Evolutionary conservation across 2,329 filamentous ascomycete species (phyloP).

Genomic region (Pseudocercospora fuligena): DNA sequence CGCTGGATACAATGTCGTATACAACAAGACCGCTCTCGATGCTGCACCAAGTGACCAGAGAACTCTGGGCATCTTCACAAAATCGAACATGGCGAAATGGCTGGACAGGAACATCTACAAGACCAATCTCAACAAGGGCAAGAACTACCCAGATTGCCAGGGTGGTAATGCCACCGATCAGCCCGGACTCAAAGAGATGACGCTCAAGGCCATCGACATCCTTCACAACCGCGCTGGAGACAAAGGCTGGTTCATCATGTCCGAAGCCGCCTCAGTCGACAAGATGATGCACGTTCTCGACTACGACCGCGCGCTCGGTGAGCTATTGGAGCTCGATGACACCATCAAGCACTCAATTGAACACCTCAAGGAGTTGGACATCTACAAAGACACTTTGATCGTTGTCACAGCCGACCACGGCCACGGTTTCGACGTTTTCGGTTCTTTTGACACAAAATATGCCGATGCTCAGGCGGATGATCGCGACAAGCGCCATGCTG

Average conservation of each 20-base stretch:
- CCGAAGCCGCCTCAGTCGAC: constrained; percentile 82
- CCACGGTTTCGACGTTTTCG: constrained; percentile 87
- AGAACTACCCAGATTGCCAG: constrained; percentile 71
- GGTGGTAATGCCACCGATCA: constrained; percentile 70
- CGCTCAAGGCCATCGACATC: constrained; percentile 63
- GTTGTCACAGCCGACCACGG: constrained; percentile 87
- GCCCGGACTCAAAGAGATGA: constrained; percentile 87
- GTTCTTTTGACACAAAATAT: constrained; percentile 80
- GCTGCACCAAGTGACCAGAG: constrained; percentile 62
- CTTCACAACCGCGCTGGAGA: constrained; percentile 57
- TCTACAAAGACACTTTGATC: constrained; percentile 76
- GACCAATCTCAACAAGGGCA: constrained; percentile 67
- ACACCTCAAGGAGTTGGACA: constrained; percentile 68
- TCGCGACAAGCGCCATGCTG: constrained; percentile 74
- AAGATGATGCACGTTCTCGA: constrained; percentile 89
- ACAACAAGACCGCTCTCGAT: constrained; percentile 74
- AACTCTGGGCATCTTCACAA: constrained; percentile 78
- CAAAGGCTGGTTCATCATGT: constrained; percentile 86
- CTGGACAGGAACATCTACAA: constrained; percentile 82
- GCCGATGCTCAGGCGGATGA: constrained; percentile 67
- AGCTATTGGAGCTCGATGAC: constrained; percentile 84
- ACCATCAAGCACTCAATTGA: constrained; percentile 75
- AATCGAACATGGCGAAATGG: constrained; percentile 77
- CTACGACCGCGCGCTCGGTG: constrained; percentile 83
- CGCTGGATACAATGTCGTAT: constrained; percentile 71